Percentiles rank a stretch among this genome's conserved stretches.
phyloP scores from a whole-genome alignment of 306 rosid species.

The Delonix regia region DNA sequence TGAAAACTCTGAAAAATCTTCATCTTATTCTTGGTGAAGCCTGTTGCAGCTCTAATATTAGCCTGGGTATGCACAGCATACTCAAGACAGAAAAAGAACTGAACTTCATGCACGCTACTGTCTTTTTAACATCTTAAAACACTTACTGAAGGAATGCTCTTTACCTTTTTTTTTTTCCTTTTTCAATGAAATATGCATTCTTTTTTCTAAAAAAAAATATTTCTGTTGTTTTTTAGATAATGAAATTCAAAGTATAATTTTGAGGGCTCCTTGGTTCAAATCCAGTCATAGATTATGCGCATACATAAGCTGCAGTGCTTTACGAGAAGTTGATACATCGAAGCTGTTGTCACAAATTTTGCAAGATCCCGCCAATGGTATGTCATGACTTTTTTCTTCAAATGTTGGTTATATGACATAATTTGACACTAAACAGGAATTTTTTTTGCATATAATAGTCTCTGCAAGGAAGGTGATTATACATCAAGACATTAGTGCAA shows the following conservation, averaged over 20 bases:
- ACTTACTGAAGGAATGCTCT: not conserved
- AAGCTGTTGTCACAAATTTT: constrained; percentile 65
- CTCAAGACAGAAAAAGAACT: not conserved
- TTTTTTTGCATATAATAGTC: not conserved
- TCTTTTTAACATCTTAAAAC: not conserved
- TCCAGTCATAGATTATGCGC: constrained; percentile 74
- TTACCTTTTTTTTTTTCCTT: not conserved
- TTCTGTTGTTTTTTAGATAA: constrained; percentile 47
- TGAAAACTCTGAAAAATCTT: not conserved
- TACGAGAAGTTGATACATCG: constrained; percentile 85
- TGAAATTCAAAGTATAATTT: constrained; percentile 64
- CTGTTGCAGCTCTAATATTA: not conserved
- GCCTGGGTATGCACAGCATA: not conserved
- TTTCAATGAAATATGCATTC: not conserved
- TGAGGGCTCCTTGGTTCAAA: constrained; percentile 85
- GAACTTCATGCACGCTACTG: not conserved
- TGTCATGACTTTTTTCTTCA: constrained; percentile 10
- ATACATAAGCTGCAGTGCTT: constrained; percentile 80
- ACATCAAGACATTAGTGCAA: not conserved
- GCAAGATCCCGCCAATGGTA: constrained; percentile 48
- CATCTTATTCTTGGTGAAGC: not conserved
- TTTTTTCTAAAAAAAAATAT: not conserved
- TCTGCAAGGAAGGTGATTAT: not conserved
- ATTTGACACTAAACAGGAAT: not conserved
- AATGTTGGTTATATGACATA: not conserved